Evolutionary conservation across 2,329 filamentous ascomycete genomes (phyloP).

Genomic region (Pseudogymnoascus sp.): DNA sequence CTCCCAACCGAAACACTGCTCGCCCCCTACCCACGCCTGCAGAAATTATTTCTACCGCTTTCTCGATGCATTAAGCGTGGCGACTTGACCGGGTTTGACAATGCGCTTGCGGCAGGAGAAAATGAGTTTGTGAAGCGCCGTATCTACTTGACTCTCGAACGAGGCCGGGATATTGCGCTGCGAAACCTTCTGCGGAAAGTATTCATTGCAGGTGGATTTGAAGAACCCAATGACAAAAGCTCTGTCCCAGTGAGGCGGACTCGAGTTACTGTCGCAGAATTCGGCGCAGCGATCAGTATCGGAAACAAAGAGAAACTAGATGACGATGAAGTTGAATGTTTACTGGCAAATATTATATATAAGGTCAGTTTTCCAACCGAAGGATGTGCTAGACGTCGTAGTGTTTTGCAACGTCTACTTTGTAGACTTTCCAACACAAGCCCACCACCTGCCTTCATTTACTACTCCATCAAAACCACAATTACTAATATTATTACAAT

Average conservation of each 20-base stretch:
- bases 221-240: constrained; percentile 64
- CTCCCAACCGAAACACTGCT: constrained; percentile 69
- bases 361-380: constrained; percentile 55
- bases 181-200: constrained; percentile 90
- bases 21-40: constrained; percentile 65
- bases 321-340: constrained; percentile 87
- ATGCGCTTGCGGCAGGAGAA: constrained; percentile 71
- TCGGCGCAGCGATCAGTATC: constrained; percentile 74
- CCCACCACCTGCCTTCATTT: neutral
- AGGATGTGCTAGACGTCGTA: neutral
- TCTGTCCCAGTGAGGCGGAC: constrained; percentile 59
- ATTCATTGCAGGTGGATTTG: constrained; percentile 76
- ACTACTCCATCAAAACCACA: constrained; percentile 12
- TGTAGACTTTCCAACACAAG: neutral
- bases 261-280: constrained; percentile 74
- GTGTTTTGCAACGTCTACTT: neutral
- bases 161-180: constrained; percentile 82
- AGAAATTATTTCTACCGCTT: constrained; percentile 71
- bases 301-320: constrained; percentile 63
- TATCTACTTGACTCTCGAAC: constrained; percentile 90
- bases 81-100: constrained; percentile 76
- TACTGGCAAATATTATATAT: constrained; percentile 95
- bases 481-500: constrained; percentile 23
- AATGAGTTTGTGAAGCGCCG: constrained; percentile 88
- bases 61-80: constrained; percentile 72